A percentile compares a stretch with the other conserved stretches of the same genome.
phyloP scores from a whole-genome alignment of 345 rosid genomes.

The Murraya koenigii region DNA sequence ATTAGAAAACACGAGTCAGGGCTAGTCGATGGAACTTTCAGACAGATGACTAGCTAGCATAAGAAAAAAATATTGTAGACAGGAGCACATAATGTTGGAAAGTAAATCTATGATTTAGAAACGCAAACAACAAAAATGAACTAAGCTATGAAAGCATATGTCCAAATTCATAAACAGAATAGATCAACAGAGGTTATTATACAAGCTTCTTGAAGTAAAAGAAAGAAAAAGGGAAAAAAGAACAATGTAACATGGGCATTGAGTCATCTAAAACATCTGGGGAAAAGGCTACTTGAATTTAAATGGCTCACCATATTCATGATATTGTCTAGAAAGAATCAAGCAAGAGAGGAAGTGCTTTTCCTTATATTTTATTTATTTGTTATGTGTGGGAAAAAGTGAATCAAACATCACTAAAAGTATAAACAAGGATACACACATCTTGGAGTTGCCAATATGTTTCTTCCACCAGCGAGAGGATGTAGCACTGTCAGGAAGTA shows the following conservation, averaged over 20 bases:
- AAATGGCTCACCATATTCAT: background rate
- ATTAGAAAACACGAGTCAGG: background rate
- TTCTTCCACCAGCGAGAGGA: slow-evolving; percentile 89
- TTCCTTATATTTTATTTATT: background rate
- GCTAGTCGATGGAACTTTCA: background rate
- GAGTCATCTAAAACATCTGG: background rate
- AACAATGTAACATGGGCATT: background rate
- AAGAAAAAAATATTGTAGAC: background rate
- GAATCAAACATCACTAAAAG: background rate
- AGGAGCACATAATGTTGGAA: background rate
- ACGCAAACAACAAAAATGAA: background rate
- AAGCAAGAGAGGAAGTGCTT: background rate
- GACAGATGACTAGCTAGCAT: background rate
- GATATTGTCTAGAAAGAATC: background rate
- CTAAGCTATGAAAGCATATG: background rate
- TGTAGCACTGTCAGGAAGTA: slow-evolving; percentile 88
- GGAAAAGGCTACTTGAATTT: background rate
- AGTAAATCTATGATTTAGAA: background rate
- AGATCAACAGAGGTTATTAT: background rate
- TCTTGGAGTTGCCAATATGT: slow-evolving; percentile 67
- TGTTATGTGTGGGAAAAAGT: background rate
- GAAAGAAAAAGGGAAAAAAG: background rate
- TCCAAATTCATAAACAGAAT: background rate
- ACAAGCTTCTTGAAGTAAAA: background rate
- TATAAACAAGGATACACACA: slow-evolving; percentile 82